Conservation (phyloP, 129 eudicot species). For the Artemisia argyi region DNA sequence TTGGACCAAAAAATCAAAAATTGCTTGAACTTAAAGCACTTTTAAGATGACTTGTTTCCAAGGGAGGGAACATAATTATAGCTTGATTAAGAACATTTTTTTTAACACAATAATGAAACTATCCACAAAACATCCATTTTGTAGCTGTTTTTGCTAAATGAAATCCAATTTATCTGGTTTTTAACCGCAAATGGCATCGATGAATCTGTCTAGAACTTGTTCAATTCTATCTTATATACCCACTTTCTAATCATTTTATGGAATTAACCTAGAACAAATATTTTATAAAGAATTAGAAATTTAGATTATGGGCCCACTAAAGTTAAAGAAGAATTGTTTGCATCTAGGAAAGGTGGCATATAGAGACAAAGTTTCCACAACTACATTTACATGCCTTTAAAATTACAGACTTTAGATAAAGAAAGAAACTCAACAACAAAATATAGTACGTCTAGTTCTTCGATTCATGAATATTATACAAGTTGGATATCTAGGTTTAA, state of each 20-base stretch:
- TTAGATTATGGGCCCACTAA: conserved; percentile 11
- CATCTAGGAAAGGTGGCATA: conserved; percentile 36
- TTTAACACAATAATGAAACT: neutral
- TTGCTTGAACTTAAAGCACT: conserved; percentile 24
- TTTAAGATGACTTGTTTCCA: conserved; percentile 26
- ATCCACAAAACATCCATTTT: conserved; percentile 4
- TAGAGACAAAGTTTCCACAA: conserved; percentile 43
- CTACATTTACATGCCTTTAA: conserved; percentile 26
- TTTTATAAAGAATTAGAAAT: neutral
- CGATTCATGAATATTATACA: too few relatives aligned
- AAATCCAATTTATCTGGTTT: neutral
- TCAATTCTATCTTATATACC: neutral
- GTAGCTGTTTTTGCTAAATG: neutral
- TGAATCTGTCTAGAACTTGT: neutral
- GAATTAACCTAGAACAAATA: neutral
- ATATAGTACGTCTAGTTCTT: neutral
- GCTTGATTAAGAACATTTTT: conserved; percentile 13
- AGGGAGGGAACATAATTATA: conserved; percentile 27
- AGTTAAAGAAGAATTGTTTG: conserved; percentile 32
- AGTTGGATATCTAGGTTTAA: too few relatives aligned
- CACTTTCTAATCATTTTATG: neutral
- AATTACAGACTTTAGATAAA: conserved; percentile 16
- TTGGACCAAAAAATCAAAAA: conserved; percentile 34
- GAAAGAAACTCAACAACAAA: conserved; percentile 7
- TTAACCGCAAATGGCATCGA: neutral